These are phyloP conservation scores for Naumovozyma dairenensis DNA, from an alignment of 805 yeast species.

Conservation along the genomic window DNA sequence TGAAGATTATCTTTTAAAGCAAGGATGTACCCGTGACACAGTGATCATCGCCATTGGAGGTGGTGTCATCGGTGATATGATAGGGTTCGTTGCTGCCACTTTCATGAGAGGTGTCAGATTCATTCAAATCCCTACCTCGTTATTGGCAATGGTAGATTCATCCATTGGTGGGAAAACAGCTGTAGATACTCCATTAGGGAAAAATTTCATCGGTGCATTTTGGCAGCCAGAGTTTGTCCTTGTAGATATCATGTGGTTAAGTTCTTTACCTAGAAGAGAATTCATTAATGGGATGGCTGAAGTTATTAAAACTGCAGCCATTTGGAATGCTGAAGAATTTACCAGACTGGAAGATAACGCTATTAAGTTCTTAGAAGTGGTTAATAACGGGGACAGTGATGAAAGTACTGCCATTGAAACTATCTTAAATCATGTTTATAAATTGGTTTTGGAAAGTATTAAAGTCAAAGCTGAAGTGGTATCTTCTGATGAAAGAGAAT, in stretches of 20 bases:
- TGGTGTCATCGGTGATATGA: conserved; percentile 98
- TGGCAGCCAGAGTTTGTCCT: conserved; percentile 91
- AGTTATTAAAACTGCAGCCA: conserved; percentile 95
- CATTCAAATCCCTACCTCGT: conserved; percentile 86
- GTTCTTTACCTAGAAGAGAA: conserved; percentile 84
- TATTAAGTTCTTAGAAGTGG: conserved; percentile 53
- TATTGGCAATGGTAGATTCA: conserved; percentile 95
- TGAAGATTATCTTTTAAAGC: conserved; percentile 72
- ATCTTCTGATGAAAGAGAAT: conserved; percentile 87
- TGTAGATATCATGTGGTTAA: conserved; percentile 78
- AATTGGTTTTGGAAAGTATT: conserved; percentile 76
- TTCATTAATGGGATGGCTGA: conserved; percentile 98
- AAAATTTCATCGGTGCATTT: conserved; percentile 92
- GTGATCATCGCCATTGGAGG: conserved; percentile 94
- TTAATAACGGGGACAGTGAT: conserved; percentile 31
- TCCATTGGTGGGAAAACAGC: conserved; percentile 98
- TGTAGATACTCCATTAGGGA: conserved; percentile 91
- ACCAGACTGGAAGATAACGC: conserved; percentile 73
- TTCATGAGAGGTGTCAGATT: conserved; percentile 97
- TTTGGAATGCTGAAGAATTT: conserved; percentile 90
- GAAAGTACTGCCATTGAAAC: conserved; percentile 49
- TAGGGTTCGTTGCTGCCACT: conserved; percentile 96
- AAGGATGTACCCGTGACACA: conserved; percentile 94
- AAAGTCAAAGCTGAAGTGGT: conserved; percentile 92
- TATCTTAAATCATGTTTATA: conserved; percentile 64